Evolutionary conservation across 2,329 filamentous ascomycete genomes (phyloP), one percentile per base, ranked within the genome.

Genomic region (Pseudocercospora musae): DNA sequence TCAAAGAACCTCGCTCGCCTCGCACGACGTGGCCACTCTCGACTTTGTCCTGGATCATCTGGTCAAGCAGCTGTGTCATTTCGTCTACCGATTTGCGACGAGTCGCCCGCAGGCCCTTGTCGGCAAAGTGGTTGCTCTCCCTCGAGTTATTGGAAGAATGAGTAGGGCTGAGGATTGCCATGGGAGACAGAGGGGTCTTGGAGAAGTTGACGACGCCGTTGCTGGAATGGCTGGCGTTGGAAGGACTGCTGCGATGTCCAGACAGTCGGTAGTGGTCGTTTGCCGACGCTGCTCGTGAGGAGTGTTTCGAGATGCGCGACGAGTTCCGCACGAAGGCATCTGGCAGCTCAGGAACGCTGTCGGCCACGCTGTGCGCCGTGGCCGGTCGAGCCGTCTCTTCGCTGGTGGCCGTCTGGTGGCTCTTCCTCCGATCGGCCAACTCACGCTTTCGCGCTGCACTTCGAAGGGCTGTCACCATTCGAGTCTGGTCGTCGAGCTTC

Each of bases 1-100:
- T 56, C 91, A 84, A 71, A 87, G 42, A 91, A 44, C 88, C 89
- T 63, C 88, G 82, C 57, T 79, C 79, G 57, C 87, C 84, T 70
- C 89, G 86, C 29, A 91, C 81, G 21, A 91, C 78, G 59, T 91
- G 86, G 21, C 90, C 91, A 57, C 82, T 87, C 70, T 95, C 90
- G 58, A 96, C 89, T 62, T 90, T 87, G 72, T 94, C 90, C 73
- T 93, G 90, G 63, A 97, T 95, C 94, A 98, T 97, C 78, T 96
- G 92, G 71, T 98, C 94, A 25, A 97, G 84, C 80, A 97, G 92
- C 71, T 88, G 87, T 68, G 91, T 96, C 87, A 97, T 93, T 77
- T 96, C 93, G 70, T 96, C 92, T 33, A 95, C 89, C 68, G 90
- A 91, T 79, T 84, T 87, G 27, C 72, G 65, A 4, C 72, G 69